phyloP scores from a whole-genome alignment of 2,329 filamentous ascomycete genomes.

The Colletotrichum magnum region DNA sequence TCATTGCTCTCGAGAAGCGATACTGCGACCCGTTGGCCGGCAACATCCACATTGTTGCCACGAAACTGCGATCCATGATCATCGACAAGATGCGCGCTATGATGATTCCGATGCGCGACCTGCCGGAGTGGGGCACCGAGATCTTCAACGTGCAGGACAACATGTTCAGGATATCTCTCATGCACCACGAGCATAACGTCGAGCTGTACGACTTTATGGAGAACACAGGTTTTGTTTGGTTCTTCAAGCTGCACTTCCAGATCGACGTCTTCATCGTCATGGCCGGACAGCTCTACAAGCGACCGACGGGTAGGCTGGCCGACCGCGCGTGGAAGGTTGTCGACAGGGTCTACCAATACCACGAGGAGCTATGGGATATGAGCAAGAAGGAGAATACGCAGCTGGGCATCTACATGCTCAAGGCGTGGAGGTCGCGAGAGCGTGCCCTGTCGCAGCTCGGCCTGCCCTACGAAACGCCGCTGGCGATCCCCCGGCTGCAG shows the following conservation, averaged over 20 bases:
- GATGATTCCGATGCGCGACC: constrained; percentile 61
- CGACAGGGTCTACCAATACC: constrained; percentile 61
- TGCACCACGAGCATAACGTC: constrained; percentile 62
- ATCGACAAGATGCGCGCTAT: constrained; percentile 65
- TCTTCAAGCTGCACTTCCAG: constrained; percentile 68
- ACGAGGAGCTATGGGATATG: constrained; percentile 66
- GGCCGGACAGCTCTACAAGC: constrained; percentile 66
- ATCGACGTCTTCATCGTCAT: constrained; percentile 69
- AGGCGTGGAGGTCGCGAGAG: constrained; percentile 68
- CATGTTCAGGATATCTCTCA: constrained; percentile 68
- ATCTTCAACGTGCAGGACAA: constrained; percentile 65
- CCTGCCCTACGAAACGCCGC: constrained; percentile 56
- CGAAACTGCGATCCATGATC: constrained; percentile 62
- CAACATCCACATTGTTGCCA: constrained; percentile 65
- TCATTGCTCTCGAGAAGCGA: constrained; percentile 62
- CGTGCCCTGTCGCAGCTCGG: constrained; percentile 55
- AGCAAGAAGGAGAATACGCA: constrained; percentile 59
- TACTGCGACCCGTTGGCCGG: constrained; percentile 68
- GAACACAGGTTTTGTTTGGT: constrained; percentile 68
- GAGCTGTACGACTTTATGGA: constrained; percentile 59
- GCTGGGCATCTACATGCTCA: constrained; percentile 63
- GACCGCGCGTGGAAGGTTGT: constrained; percentile 68
- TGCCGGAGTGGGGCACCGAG: constrained; percentile 65
- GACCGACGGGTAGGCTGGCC: constrained; percentile 61
- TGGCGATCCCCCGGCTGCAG: constrained; percentile 62